Base-by-base conservation (phyloP, 2,329 filamentous ascomycete species). In the Cryphonectria radicalis region DNA sequence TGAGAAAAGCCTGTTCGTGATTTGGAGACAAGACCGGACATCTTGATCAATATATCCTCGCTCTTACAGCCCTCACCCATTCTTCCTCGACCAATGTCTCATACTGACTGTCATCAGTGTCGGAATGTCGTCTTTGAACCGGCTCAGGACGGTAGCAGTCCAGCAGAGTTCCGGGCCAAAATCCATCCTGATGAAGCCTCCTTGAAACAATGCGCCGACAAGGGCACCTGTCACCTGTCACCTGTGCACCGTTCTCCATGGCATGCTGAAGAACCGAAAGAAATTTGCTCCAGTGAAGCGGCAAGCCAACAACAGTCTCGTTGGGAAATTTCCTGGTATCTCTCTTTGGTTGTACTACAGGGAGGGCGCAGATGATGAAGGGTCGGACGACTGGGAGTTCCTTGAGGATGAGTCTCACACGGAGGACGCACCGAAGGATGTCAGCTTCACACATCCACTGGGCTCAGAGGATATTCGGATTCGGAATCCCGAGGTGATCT, bases 331-430 rank as follows among this genome's bases (percentile, higher is more conserved):
- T 17, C 17, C 28, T 28, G 57, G 14, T 11, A 62, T 62, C 3
- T 62, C 28, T 37, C 57, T 62, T 8, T 32, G 32, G 57, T 11
- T 68, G 22, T 19, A 19, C 5, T 43, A 60, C 7, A 53, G 19
- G 11, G 35, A 53, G 11, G 32, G 25, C 7, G 59, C 59, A 19
- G 35, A 63, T 50, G 66, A 25, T 40, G 57, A 53, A 63, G 42
- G 57, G 28, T 68, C 43, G 1, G 66, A 53, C n/a, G 57, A 63
- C 19, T 68, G 66, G 66, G 66, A 63, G 19, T 63, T 68, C 14
- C 25, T 68, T 6, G 66, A 68, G 55, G 66, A 68, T 46, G 22
- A 53, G 28, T 59, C 22, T 40, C 66, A 68, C 3, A 62, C 42
- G 7, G 66, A 53, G n/a, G 66, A 68, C 40, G 50, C 66, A 8